These are phyloP conservation scores for Darksidea phi DNA, from an alignment of 495 filamentous ascomycete species.

Conservation along the genomic window DNA sequence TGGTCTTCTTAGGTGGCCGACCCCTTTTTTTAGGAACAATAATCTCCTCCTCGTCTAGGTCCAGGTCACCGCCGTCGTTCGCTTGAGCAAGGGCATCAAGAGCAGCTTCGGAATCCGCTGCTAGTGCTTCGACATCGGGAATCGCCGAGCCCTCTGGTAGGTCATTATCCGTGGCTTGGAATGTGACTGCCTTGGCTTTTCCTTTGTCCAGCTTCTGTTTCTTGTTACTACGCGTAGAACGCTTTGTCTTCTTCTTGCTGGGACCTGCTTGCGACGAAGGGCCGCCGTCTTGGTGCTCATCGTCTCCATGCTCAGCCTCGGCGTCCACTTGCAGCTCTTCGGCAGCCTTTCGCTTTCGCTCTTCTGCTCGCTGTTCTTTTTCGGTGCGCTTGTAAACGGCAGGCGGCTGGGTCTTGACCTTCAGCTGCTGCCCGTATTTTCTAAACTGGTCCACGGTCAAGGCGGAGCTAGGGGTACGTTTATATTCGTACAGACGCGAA, in stretches of 20 bases:
- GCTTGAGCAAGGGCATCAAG: constrained; percentile 17
- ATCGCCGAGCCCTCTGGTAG: too few species aligned
- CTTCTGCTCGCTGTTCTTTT: constrained; percentile 49
- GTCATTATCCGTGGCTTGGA: not conserved
- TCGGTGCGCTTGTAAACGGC: constrained; percentile 66
- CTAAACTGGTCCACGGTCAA: constrained; percentile 87
- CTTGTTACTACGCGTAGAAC: not conserved
- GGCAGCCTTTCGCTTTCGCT: constrained; percentile 35
- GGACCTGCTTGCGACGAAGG: not conserved
- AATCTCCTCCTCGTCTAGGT: not conserved
- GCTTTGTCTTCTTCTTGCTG: not conserved
- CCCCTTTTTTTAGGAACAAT: constrained; percentile 16
- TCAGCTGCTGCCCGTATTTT: constrained; percentile 54
- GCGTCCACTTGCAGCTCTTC: constrained; percentile 49
- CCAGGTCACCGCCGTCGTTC: constrained; percentile 8
- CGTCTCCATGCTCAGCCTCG: constrained; percentile 32
- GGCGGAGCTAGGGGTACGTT: constrained; percentile 70
- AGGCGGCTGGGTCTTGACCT: constrained; percentile 70
- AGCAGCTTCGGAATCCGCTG: constrained; percentile 24
- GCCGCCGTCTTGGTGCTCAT: not conserved
- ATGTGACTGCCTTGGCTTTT: not conserved
- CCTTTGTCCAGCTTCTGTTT: not conserved
- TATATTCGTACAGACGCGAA: constrained; percentile 86
- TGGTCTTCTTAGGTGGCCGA: constrained; percentile 20
- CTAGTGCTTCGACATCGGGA: constrained; percentile 43